phyloP scores from a whole-genome alignment of 2,329 filamentous ascomycete species.

The Trichothecium sympodiale region DNA sequence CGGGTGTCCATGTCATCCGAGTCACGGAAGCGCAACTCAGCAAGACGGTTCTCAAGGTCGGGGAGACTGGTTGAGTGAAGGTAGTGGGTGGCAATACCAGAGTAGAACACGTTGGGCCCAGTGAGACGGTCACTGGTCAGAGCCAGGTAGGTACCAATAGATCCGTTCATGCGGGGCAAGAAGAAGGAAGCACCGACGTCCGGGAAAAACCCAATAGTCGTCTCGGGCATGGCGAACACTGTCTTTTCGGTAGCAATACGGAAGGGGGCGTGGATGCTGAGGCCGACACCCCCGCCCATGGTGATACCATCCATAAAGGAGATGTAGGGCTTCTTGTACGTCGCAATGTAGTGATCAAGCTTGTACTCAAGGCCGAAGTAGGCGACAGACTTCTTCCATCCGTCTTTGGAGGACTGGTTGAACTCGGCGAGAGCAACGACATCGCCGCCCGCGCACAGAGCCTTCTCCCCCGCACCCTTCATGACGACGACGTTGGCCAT shows the following conservation, averaged over 20 bases:
- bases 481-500: constrained; percentile 87
- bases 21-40: constrained; percentile 83
- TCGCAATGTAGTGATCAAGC: constrained; percentile 90
- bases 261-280: constrained; percentile 91
- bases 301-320: constrained; percentile 97
- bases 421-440: constrained; percentile 66
- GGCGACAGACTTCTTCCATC: constrained; percentile 63
- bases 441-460: constrained; percentile 90
- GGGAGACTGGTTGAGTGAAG: constrained; percentile 81
- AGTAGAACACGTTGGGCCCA: constrained; percentile 79
- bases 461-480: constrained; percentile 75
- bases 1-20: constrained; percentile 52
- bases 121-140: constrained; percentile 76
- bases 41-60: constrained; percentile 71
- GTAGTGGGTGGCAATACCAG: constrained; percentile 91
- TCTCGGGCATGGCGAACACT: constrained; percentile 96
- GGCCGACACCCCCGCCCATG: constrained; percentile 93
- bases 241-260: constrained; percentile 93
- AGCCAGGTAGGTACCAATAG: constrained; percentile 82
- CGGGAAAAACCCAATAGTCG: constrained; percentile 95
- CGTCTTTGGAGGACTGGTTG: constrained; percentile 57
- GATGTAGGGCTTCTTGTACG: constrained; percentile 85
- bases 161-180: constrained; percentile 77
- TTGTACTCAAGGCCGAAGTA: constrained; percentile 96
- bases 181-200: constrained; percentile 97